phyloP scores from a whole-genome alignment of 2,329 filamentous ascomycete genomes.

The Diaporthe batatas region DNA sequence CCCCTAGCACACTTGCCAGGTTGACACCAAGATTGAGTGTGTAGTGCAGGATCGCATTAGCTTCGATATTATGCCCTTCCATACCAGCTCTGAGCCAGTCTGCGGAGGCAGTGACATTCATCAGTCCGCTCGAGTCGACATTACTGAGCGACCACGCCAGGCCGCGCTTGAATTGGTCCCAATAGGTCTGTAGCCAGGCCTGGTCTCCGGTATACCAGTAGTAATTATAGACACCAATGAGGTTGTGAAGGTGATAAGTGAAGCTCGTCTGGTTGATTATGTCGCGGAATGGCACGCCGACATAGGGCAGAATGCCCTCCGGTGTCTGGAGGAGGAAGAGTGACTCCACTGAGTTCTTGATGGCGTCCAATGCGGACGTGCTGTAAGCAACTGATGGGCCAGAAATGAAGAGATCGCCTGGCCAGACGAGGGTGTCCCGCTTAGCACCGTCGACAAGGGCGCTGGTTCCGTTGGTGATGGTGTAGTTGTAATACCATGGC shows the following conservation, averaged over 20 bases:
- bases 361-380: slow-evolving; percentile 64
- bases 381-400: slow-evolving; percentile 67
- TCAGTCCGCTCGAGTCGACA: slow-evolving; percentile 55
- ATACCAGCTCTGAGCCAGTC: slow-evolving; percentile 67
- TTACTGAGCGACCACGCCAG: slow-evolving; percentile 56
- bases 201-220: slow-evolving; percentile 67
- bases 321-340: slow-evolving; percentile 60
- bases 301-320: slow-evolving; percentile 59
- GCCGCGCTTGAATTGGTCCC: slow-evolving; percentile 61
- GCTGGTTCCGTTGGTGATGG: slow-evolving; percentile 49
- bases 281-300: slow-evolving; percentile 57
- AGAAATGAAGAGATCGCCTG: slow-evolving; percentile 72
- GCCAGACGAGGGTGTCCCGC: slow-evolving; percentile 71
- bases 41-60: slow-evolving; percentile 65
- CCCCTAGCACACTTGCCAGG: slow-evolving; percentile 60
- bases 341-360: slow-evolving; percentile 63
- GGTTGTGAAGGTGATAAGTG: slow-evolving; percentile 70
- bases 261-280: slow-evolving; percentile 51
- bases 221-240: slow-evolving; percentile 72
- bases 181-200: slow-evolving; percentile 60
- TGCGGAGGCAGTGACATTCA: slow-evolving; percentile 62
- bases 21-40: slow-evolving; percentile 62
- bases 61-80: slow-evolving; percentile 65
- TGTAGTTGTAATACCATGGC: slow-evolving; percentile 49
- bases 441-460: slow-evolving; percentile 67